Percentiles rank a stretch among this genome's conserved stretches.
Conservation (phyloP, 176 grass and related monocot species). For the Cymbopogon citratus region DNA sequence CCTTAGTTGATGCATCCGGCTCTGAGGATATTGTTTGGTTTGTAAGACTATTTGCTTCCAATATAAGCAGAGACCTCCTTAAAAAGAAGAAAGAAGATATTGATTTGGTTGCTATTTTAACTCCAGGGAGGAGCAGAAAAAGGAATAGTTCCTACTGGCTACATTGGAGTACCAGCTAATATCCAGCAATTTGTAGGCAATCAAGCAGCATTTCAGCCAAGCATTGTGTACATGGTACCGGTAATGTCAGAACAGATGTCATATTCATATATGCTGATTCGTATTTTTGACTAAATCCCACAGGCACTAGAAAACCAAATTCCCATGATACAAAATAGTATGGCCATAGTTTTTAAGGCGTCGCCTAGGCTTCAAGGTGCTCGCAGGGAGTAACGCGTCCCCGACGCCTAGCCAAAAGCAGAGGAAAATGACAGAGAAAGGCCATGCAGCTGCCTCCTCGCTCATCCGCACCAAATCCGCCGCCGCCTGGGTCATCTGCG, state of each 20-base stretch:
- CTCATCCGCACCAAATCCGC: too few species aligned
- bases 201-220: constrained; percentile 60
- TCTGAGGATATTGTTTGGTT: constrained; percentile 23
- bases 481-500: too few species aligned
- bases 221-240: constrained; percentile 98
- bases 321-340: not conserved
- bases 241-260: constrained; percentile 43
- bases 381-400: too few species aligned
- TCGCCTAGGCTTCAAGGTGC: too few species aligned
- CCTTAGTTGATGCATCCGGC: not conserved
- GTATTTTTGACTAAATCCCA: not conserved
- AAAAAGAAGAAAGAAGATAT: not conserved
- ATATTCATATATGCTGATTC: not conserved
- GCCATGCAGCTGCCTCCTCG: too few species aligned
- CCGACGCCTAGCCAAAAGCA: too few species aligned
- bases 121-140: constrained; percentile 53
- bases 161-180: constrained; percentile 62
- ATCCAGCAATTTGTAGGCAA: constrained; percentile 56
- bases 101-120: constrained; percentile 25
- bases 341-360: too few species aligned
- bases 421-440: too few species aligned
- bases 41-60: not conserved
- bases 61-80: not conserved
- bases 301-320: constrained; percentile 3
- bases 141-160: constrained; percentile 37